These are phyloP conservation scores for Calonectria naviculata DNA, from an alignment of 2,329 filamentous ascomycete species.

Conservation along the genomic window DNA sequence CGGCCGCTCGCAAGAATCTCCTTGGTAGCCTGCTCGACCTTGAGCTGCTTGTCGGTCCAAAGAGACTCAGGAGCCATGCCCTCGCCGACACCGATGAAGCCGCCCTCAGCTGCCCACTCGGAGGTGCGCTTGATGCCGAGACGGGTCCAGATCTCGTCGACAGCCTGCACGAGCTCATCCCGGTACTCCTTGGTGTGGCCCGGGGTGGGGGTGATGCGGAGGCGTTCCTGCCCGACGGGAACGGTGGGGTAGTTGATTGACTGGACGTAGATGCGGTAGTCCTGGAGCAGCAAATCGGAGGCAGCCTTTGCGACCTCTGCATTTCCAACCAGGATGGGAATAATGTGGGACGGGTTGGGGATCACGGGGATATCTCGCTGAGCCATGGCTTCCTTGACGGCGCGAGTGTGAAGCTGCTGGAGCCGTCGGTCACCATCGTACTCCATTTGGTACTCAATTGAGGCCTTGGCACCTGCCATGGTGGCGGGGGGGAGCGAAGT, in stretches of 20 bases:
- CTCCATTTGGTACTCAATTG: slow-evolving; percentile 92
- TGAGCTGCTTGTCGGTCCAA: slow-evolving; percentile 92
- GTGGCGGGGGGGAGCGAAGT: slow-evolving; percentile 95
- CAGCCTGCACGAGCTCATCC: slow-evolving; percentile 83
- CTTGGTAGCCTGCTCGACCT: slow-evolving; percentile 73
- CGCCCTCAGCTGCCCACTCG: slow-evolving; percentile 90
- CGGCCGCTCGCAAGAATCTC: slow-evolving; percentile 65
- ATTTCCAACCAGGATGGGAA: slow-evolving; percentile 93
- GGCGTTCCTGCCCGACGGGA: slow-evolving; percentile 95
- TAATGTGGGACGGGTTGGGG: slow-evolving; percentile 96
- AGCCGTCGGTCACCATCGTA: slow-evolving; percentile 89
- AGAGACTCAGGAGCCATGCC: slow-evolving; percentile 75
- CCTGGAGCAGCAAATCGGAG: slow-evolving; percentile 89
- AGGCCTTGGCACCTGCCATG: slow-evolving; percentile 92
- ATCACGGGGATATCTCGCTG: slow-evolving; percentile 93
- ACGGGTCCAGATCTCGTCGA: slow-evolving; percentile 90
- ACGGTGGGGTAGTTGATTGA: slow-evolving; percentile 99
- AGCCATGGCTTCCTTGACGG: slow-evolving; percentile 86
- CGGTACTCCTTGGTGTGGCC: slow-evolving; percentile 89
- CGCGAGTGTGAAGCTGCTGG: slow-evolving; percentile 95
- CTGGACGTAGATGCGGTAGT: slow-evolving; percentile 96
- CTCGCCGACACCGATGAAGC: slow-evolving; percentile 94
- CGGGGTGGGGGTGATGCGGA: slow-evolving; percentile 95
- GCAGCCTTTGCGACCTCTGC: slow-evolving; percentile 92
- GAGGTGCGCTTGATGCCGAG: slow-evolving; percentile 92